phyloP scores from a whole-genome alignment of 2,329 filamentous ascomycete genomes.

The Calonectria multiphialidica region DNA sequence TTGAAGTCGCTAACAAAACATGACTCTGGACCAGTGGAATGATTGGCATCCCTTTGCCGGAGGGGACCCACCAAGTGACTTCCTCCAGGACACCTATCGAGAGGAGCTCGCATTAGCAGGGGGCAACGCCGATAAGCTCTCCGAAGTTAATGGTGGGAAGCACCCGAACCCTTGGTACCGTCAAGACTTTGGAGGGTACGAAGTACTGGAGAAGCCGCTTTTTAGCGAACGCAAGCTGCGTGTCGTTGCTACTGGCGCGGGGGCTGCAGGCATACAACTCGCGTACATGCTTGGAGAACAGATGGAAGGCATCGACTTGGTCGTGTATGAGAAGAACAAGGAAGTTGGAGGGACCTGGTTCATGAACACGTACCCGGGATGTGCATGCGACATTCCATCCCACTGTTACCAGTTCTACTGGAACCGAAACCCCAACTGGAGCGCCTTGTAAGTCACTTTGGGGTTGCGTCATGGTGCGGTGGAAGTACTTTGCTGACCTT shows the following conservation, averaged over 20 bases:
- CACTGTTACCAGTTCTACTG: conserved; percentile 70
- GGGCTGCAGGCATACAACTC: not conserved
- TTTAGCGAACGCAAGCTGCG: not conserved
- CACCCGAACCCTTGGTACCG: not conserved
- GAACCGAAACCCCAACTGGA: no score
- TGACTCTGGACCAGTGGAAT: no score
- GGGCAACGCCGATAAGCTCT: no score
- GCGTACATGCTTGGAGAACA: not conserved
- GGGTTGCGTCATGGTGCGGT: no score
- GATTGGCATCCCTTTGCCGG: no score
- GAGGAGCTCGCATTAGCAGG: no score
- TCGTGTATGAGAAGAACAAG: not conserved
- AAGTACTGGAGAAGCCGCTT: not conserved
- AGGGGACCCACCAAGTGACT: no score
- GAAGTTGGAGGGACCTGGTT: conserved; percentile 53
- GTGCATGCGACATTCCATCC: conserved; percentile 75
- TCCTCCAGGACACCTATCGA: no score
- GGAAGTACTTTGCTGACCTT: no score
- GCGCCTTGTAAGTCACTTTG: no score
- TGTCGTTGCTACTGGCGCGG: not conserved
- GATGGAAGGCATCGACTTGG: not conserved
- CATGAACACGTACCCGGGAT: conserved; percentile 69
- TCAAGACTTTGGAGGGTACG: not conserved
- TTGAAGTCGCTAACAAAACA: no score
- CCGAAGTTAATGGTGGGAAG: no score